These are phyloP conservation scores for Phytopythium delawarense DNA, from an alignment of 352 stramenopile species.

Conservation along the genomic window DNA sequence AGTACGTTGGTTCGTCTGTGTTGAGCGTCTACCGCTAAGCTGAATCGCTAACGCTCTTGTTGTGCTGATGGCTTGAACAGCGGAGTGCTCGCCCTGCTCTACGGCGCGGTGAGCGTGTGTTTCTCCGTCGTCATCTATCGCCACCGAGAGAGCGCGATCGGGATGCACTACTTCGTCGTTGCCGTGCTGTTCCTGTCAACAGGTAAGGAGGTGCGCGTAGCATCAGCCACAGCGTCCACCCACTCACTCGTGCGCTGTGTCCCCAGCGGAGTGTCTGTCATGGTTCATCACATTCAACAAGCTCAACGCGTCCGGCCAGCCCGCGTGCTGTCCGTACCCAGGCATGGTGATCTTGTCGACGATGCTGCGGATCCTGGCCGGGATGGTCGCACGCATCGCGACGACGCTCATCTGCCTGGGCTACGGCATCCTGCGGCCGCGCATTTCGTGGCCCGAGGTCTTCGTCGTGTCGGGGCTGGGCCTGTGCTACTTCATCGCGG, in stretches of 20 bases:
- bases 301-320: conserved; percentile 66
- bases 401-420: conserved; percentile 78
- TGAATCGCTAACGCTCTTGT: not conserved
- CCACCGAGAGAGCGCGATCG: conserved; percentile 67
- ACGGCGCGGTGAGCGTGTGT: conserved; percentile 57
- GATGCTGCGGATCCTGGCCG: conserved; percentile 62
- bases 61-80: conserved; percentile 17
- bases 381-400: conserved; percentile 69
- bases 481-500: conserved; percentile 78
- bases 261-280: conserved; percentile 48
- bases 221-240: not conserved
- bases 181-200: conserved; percentile 75
- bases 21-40: not conserved
- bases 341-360: conserved; percentile 65
- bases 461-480: conserved; percentile 71
- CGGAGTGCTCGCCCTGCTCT: conserved; percentile 65
- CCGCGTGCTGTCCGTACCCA: conserved; percentile 77
- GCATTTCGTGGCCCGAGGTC: conserved; percentile 69
- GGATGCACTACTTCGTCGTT: conserved; percentile 82
- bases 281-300: conserved; percentile 81
- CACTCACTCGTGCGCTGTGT: not conserved
- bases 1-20: conserved; percentile 31
- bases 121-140: conserved; percentile 69
- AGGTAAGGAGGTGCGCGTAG: conserved; percentile 15
- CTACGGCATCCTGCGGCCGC: conserved; percentile 74